Evolutionary conservation across 2,329 filamentous ascomycete species (phyloP).

Genomic region (Ceratocystis huliohia): DNA sequence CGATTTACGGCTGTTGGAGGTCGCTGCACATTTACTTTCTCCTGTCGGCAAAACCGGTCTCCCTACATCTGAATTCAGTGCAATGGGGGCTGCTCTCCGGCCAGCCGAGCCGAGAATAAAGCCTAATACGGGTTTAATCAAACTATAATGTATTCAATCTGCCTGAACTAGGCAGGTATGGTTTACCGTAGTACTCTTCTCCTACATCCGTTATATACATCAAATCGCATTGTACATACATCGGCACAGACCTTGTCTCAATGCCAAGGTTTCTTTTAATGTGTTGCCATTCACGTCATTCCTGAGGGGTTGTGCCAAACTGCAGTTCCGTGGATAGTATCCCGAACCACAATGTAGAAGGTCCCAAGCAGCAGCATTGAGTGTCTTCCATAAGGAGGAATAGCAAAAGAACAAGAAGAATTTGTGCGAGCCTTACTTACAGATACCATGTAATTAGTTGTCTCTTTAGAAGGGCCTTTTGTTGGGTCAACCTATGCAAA

Average conservation of each 20-base stretch:
- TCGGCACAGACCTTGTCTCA: background rate
- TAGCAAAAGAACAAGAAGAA: background rate
- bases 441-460: too few species aligned
- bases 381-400: background rate
- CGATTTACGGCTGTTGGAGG: background rate
- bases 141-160: background rate
- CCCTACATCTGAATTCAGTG: background rate
- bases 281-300: background rate
- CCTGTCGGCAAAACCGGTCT: background rate
- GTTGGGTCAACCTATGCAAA: background rate
- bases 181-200: background rate
- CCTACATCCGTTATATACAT: background rate
- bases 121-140: background rate
- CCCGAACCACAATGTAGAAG: background rate
- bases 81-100: conserved; percentile 7
- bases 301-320: too few species aligned
- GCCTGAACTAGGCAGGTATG: background rate
- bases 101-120: conserved; percentile 3
- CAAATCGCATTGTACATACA: background rate
- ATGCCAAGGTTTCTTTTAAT: background rate
- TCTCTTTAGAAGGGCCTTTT: background rate
- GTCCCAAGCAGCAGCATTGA: background rate
- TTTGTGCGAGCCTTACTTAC: background rate
- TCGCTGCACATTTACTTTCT: background rate
- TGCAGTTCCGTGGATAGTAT: background rate